Evolutionary conservation across 768 basidiomycete genomes (phyloP).

Genomic region (Piloderma croceum): DNA sequence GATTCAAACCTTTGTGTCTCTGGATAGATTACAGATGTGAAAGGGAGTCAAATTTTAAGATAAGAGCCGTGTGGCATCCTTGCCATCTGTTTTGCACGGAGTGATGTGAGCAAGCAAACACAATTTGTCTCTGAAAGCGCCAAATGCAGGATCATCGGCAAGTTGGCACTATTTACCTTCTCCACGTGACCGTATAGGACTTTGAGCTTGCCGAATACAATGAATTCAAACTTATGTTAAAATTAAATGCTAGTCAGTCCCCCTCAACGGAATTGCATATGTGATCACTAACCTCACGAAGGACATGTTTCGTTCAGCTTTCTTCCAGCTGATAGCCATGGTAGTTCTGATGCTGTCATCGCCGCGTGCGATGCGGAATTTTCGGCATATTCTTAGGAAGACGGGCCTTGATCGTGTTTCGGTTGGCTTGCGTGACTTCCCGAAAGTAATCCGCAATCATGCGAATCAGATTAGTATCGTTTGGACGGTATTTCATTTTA

Average conservation of each 20-base stretch:
- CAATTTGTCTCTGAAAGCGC: conserved; percentile 3
- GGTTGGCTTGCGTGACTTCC: conserved; percentile 3
- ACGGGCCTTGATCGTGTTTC: not conserved
- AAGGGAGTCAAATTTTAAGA: too few relatives aligned
- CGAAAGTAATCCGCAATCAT: conserved; percentile 17
- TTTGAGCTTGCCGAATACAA: conserved; percentile 2
- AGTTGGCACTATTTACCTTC: conserved; percentile 11
- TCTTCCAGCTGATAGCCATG: not conserved
- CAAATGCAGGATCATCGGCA: conserved; percentile 1
- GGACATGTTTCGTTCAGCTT: conserved; percentile 10
- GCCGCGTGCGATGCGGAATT: conserved; percentile 18
- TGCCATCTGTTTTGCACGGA: conserved; percentile 11
- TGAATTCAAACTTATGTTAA: conserved; percentile 9
- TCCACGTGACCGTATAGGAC: conserved; percentile 14
- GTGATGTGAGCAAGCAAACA: conserved; percentile 12
- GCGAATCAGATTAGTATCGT: conserved; percentile 2
- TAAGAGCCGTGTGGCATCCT: conserved; percentile 8
- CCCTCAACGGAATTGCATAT: not conserved
- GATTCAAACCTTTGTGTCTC: too few relatives aligned
- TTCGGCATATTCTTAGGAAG: conserved; percentile 17
- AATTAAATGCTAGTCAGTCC: too few relatives aligned
- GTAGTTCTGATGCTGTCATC: conserved; percentile 20
- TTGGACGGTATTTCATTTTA: conserved; percentile 2
- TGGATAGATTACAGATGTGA: too few relatives aligned
- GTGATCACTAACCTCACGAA: conserved; percentile 14